Evolutionary conservation across 202 grass and related monocot species (phyloP), one percentile per base, ranked within the genome.

Genomic region (Schoenoplectus tabernaemontani): DNA sequence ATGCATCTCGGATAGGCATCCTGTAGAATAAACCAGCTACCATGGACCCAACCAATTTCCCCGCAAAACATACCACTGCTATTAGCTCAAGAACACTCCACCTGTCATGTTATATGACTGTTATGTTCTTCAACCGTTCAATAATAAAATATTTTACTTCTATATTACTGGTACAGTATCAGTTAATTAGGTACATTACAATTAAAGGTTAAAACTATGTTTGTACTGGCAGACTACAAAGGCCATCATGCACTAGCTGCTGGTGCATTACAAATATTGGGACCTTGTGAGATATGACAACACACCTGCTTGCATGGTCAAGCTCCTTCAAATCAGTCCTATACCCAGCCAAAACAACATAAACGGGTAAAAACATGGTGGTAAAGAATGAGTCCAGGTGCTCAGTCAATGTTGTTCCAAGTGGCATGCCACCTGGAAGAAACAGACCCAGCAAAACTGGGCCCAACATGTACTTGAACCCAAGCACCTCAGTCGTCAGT

Each of bases 391-490:
- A 90, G 42, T 96, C 90, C 39, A 96, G 70, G 15, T 85, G 70
- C 80, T 96, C 88, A 20, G 62, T 93, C 84, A 96, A 76, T 22
- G 93, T 96, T 58, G 77, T 86, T 11, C 93, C 86, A 60, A 93
- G 81, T 2, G 93, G 93, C 93, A 96, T 92, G 48, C 93, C 90
- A 4, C 88, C 90, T 2, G 88, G 93, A 53, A 92, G 82, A 54
- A 82, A 82, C 1, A 96, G 82, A 1, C 93, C 93, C 20, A 93
- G 80, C 71, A 96, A 71, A 81, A 96, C 69, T 0, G 88, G 87
- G 16, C 92, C 89, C 36, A 96, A 81, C 86, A 88, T 85, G 78
- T 83, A 83, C 69, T 87, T 87, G 88, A 90, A 93, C n/a, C 93
- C 88, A 34, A 93, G 86, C 10, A 83, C 59, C 66, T 96, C 90